phyloP scores from a whole-genome alignment of 345 rosid genomes.

The Linum tenue region DNA sequence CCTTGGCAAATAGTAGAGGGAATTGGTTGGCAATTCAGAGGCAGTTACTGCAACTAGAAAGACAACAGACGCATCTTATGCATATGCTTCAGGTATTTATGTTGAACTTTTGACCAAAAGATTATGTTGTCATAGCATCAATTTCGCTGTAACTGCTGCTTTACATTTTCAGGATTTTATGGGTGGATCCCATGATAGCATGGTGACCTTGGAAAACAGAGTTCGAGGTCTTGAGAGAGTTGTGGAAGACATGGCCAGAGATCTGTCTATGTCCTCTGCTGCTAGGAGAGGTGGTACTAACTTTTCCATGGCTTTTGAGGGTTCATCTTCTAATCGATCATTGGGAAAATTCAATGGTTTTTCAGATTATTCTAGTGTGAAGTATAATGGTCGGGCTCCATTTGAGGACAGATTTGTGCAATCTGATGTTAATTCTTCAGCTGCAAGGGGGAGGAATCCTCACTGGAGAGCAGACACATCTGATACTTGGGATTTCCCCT shows the following conservation, averaged over 20 bases:
- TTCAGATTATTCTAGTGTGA: slow-evolving; percentile 50
- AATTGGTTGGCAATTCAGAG: slow-evolving; percentile 96
- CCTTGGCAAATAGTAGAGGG: slow-evolving; percentile 64
- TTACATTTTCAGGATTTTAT: slow-evolving; percentile 66
- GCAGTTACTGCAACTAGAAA: slow-evolving; percentile 83
- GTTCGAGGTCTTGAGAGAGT: slow-evolving; percentile 95
- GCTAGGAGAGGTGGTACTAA: slow-evolving; percentile 43
- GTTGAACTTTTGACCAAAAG: slow-evolving; percentile 11
- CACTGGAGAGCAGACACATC: slow-evolving; percentile 66
- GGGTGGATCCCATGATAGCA: slow-evolving; percentile 96
- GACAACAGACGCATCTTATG: slow-evolving; percentile 88
- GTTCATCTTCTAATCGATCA: slow-evolving; percentile 40
- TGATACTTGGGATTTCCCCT: slow-evolving; percentile 68
- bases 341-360: slow-evolving; percentile 63
- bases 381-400: slow-evolving; percentile 52
- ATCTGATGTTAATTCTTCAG: slow-evolving; percentile 50
- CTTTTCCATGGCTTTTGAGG: slow-evolving; percentile 53
- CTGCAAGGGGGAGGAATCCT: slow-evolving; percentile 58
- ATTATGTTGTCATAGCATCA: slow-evolving; percentile 10
- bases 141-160: slow-evolving; percentile 15
- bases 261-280: slow-evolving; percentile 76
- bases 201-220: slow-evolving; percentile 82
- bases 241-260: slow-evolving; percentile 89
- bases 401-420: slow-evolving; percentile 70
- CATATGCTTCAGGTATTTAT: slow-evolving; percentile 77